Evolutionary conservation across 148 eudicot genomes (phyloP).

Genomic region (Silene uniflora): DNA sequence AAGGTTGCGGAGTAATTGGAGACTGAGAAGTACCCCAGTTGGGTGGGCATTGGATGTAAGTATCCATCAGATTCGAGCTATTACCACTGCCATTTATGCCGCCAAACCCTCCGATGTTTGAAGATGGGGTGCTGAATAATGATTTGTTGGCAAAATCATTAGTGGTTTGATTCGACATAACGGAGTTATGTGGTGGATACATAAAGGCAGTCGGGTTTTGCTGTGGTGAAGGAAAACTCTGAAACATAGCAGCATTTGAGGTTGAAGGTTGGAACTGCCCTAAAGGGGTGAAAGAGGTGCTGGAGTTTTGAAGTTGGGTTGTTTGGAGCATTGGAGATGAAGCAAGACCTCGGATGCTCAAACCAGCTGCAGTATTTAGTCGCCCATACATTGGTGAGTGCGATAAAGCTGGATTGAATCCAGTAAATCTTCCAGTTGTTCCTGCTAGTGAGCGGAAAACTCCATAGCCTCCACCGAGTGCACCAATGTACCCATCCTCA

Average conservation of each 20-base stretch:
- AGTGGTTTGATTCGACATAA: slow-evolving; percentile 8
- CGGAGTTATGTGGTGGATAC: slow-evolving; percentile 5
- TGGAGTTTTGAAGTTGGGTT: slow-evolving; percentile 31
- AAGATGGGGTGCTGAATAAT: neutral
- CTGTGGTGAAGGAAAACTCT: slow-evolving; percentile 25
- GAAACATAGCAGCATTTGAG: slow-evolving; percentile 35
- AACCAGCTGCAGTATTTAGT: slow-evolving; percentile 42
- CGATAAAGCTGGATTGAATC: slow-evolving; percentile 27
- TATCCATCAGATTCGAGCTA: slow-evolving; percentile 1
- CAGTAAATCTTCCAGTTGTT: slow-evolving; percentile 37
- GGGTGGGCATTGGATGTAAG: neutral
- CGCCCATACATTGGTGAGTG: slow-evolving; percentile 45
- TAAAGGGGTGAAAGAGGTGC: slow-evolving; percentile 28
- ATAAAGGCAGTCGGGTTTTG: slow-evolving; percentile 11
- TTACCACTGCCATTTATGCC: neutral
- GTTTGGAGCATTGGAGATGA: slow-evolving; percentile 50
- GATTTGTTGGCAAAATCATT: slow-evolving; percentile 3
- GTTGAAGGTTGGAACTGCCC: slow-evolving; percentile 29
- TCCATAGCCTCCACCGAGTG: slow-evolving; percentile 51
- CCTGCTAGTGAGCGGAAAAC: slow-evolving; percentile 45
- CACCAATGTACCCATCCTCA: slow-evolving; percentile 44
- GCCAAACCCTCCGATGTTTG: slow-evolving; percentile 5
- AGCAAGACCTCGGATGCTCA: slow-evolving; percentile 43
- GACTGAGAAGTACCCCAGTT: slow-evolving; percentile 17
- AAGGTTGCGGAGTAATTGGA: neutral